Conservation (phyloP, 164 flowering plant species). For the Sextonia rubra region DNA sequence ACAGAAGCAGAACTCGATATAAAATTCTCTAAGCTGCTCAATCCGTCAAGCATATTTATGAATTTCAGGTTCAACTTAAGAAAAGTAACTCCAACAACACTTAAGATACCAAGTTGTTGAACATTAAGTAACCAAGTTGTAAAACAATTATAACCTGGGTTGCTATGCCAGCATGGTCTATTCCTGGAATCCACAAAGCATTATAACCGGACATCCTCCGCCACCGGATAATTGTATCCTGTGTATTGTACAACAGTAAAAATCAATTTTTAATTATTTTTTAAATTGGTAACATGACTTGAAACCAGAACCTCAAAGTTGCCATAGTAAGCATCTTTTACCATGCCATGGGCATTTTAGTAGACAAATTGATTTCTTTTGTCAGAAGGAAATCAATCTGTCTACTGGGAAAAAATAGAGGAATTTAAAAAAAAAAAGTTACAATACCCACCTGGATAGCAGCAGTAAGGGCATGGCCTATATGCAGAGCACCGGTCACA, state of each 20-base stretch:
- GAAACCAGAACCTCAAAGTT: too few relatives aligned
- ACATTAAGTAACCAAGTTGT: not conserved
- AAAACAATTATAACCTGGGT: conserved; percentile 56
- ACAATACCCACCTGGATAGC: conserved; percentile 65
- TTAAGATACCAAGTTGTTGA: not conserved
- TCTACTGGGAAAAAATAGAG: not conserved
- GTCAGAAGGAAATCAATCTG: too few relatives aligned
- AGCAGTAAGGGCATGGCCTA: conserved; percentile 94
- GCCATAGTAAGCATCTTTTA: too few relatives aligned
- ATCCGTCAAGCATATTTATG: not conserved
- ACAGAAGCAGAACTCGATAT: not conserved
- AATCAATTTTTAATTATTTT: too few relatives aligned
- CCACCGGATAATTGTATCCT: conserved; percentile 97
- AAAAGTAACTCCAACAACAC: not conserved
- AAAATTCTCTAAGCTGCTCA: not conserved
- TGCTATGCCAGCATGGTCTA: conserved; percentile 98
- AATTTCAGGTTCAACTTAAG: not conserved
- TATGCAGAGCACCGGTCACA: conserved; percentile 98
- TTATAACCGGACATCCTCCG: conserved; percentile 91
- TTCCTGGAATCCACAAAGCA: conserved; percentile 94
- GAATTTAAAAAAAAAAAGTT: not conserved
- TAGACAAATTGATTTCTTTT: too few relatives aligned
- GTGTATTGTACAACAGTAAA: conserved; percentile 6
- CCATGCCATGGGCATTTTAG: too few relatives aligned
- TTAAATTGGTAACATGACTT: too few relatives aligned